A percentile compares a stretch with the other conserved stretches of the same genome.
phyloP scores from a whole-genome alignment of 768 basidiomycete species.

The Phlebiopsis flavidoalba region DNA sequence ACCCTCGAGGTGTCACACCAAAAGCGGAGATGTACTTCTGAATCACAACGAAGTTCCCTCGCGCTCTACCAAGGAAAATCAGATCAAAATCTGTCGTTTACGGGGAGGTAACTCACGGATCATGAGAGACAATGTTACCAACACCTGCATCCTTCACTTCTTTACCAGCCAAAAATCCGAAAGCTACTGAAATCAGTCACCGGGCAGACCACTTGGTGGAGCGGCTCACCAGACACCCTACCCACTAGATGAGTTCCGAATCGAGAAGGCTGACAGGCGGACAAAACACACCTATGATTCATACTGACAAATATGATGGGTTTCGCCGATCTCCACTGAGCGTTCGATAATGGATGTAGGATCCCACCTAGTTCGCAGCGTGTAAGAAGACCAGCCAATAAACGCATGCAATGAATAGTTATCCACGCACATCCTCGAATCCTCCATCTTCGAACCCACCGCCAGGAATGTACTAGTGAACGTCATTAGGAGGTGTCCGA shows the following conservation, averaged over 20 bases:
- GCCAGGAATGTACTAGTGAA: neutral
- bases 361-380: neutral
- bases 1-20: slow-evolving; percentile 8
- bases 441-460: neutral
- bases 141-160: slow-evolving; percentile 34
- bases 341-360: slow-evolving; percentile 20
- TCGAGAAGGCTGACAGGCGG: neutral
- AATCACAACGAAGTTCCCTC: slow-evolving; percentile 4
- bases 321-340: slow-evolving; percentile 36
- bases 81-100: neutral
- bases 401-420: neutral
- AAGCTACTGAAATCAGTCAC: slow-evolving; percentile 18
- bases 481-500: too few species aligned
- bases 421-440: neutral
- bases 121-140: slow-evolving; percentile 45
- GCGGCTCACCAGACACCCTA: too few species aligned
- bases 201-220: neutral
- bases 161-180: slow-evolving; percentile 37
- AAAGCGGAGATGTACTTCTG: slow-evolving; percentile 12
- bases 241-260: too few species aligned
- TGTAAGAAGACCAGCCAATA: neutral
- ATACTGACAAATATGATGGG: slow-evolving; percentile 51
- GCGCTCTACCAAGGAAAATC: neutral
- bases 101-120: slow-evolving; percentile 26
- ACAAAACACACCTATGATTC: slow-evolving; percentile 29